Conservation (phyloP, 2,329 filamentous ascomycete genomes). For the Penicillium sp. region DNA sequence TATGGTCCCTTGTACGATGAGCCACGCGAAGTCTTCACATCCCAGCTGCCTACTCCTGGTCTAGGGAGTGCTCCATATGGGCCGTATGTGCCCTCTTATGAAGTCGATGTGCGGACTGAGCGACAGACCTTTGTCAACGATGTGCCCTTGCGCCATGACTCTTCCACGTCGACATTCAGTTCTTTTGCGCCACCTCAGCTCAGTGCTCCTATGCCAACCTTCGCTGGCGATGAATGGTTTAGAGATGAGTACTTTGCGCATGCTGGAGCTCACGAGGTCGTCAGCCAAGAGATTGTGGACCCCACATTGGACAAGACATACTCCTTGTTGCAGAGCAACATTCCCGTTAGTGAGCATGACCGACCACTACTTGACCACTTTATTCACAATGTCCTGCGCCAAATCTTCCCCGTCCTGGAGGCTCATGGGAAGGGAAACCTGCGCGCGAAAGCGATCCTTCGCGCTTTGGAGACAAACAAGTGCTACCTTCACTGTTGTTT, state of each 20-base stretch:
- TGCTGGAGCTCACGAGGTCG: not conserved
- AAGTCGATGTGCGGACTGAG: conserved; percentile 95
- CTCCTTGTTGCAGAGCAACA: conserved; percentile 66
- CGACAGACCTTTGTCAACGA: conserved; percentile 92
- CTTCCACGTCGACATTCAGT: conserved; percentile 88
- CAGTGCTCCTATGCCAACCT: conserved; percentile 66
- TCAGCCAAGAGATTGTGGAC: not conserved
- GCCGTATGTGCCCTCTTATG: conserved; percentile 68
- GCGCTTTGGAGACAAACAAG: conserved; percentile 86
- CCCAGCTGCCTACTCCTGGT: conserved; percentile 50
- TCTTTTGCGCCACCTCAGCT: conserved; percentile 80
- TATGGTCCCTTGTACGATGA: conserved; percentile 41
- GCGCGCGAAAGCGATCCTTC: conserved; percentile 79
- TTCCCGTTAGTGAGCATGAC: conserved; percentile 86
- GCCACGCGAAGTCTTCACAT: conserved; percentile 42
- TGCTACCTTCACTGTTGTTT: conserved; percentile 94
- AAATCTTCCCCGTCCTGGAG: conserved; percentile 90
- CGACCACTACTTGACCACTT: conserved; percentile 88
- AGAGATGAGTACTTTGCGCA: conserved; percentile 65
- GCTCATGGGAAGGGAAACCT: conserved; percentile 83
- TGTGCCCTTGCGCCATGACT: conserved; percentile 80
- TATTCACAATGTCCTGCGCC: conserved; percentile 79
- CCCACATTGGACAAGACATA: conserved; percentile 42
- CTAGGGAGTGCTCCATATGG: conserved; percentile 62
- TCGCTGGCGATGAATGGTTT: conserved; percentile 69